A percentile compares a stretch with the other conserved stretches of the same genome.
phyloP scores from a whole-genome alignment of 495 filamentous ascomycete genomes.

The Aspergillus haitiensis region DNA sequence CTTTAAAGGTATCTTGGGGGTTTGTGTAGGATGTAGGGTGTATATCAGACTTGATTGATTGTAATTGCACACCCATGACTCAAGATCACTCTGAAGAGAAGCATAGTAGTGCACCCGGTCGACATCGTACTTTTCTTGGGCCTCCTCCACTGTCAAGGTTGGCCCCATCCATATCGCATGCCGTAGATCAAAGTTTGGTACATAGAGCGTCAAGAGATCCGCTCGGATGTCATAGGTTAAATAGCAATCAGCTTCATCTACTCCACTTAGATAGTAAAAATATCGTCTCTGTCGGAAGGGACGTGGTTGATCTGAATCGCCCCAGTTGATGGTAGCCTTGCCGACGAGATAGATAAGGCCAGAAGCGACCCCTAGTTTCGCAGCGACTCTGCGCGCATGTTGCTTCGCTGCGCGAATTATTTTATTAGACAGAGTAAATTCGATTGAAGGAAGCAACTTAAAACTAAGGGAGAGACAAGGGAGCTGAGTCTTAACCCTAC shows the following conservation, averaged over 20 bases:
- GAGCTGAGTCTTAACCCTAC: slow-evolving; percentile 26
- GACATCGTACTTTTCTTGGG: slow-evolving; percentile 70
- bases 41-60: slow-evolving; percentile 36
- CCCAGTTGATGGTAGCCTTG: slow-evolving; percentile 65
- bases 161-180: slow-evolving; percentile 94
- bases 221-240: slow-evolving; percentile 77
- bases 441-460: neutral
- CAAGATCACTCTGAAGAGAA: slow-evolving; percentile 62
- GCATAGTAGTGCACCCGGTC: slow-evolving; percentile 68
- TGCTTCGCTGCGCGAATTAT: slow-evolving; percentile 61
- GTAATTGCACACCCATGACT: slow-evolving; percentile 61
- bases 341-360: slow-evolving; percentile 86
- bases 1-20: slow-evolving; percentile 49
- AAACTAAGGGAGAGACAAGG: neutral
- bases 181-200: slow-evolving; percentile 85
- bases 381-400: slow-evolving; percentile 72
- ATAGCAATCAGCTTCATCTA: slow-evolving; percentile 75
- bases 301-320: slow-evolving; percentile 76
- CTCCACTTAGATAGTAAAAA: slow-evolving; percentile 94
- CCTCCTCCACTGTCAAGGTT: slow-evolving; percentile 72
- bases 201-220: slow-evolving; percentile 78
- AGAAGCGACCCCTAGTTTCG: slow-evolving; percentile 57
- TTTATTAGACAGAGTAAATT: slow-evolving; percentile 4
- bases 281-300: slow-evolving; percentile 84
- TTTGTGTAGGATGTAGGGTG: slow-evolving; percentile 41